Percentiles rank a stretch among this genome's conserved stretches.
phyloP scores from a whole-genome alignment of 371 early-diverging fungal genomes.

The Mortierella sp. region DNA sequence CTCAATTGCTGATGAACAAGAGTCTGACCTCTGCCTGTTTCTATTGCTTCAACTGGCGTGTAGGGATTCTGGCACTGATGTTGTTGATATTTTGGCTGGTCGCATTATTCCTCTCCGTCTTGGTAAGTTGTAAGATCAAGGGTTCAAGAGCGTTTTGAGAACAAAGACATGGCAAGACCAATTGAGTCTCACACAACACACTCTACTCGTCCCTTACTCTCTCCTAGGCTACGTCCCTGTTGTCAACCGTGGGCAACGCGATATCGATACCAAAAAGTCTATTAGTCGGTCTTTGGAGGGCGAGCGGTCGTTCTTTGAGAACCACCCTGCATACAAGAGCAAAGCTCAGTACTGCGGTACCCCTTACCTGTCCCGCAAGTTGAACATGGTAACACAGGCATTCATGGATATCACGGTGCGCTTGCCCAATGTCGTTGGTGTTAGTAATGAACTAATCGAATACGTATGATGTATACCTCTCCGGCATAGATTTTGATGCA shows the following conservation, averaged over 20 bases:
- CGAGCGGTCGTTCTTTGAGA: conserved; percentile 94
- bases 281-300: conserved; percentile 89
- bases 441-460: background rate
- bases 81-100: conserved; percentile 98
- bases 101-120: conserved; percentile 95
- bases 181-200: background rate
- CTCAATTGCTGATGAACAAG: too few species aligned
- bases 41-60: background rate
- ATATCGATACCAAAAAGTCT: conserved; percentile 92
- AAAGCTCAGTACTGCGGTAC: conserved; percentile 99
- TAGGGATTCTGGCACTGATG: conserved; percentile 97
- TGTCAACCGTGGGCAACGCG: conserved; percentile 96
- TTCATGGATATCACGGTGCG: background rate
- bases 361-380: conserved; percentile 94
- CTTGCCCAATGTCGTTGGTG: background rate
- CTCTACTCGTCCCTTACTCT: background rate
- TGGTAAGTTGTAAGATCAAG: background rate
- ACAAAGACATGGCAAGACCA: background rate
- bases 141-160: too few species aligned
- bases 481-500: conserved; percentile 91
- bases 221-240: conserved; percentile 82
- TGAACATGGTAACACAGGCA: conserved; percentile 81
- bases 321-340: conserved; percentile 92
- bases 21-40: background rate
- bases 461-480: background rate